Conservation (phyloP, 108 stramenopile species). For the Cylindrotheca fusiformis region DNA sequence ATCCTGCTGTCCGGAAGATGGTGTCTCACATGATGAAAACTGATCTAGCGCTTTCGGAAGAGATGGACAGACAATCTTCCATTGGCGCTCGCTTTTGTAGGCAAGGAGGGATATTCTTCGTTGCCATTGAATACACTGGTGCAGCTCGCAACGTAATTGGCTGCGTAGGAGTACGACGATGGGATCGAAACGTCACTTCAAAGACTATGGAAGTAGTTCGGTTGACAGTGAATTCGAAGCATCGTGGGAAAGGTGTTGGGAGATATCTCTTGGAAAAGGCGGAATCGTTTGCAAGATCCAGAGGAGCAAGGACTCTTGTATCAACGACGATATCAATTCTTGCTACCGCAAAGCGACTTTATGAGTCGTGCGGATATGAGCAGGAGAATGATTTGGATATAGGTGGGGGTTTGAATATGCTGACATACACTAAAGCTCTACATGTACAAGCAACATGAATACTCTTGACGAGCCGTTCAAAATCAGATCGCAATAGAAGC, state of each 20-base stretch:
- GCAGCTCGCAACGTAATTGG: slow-evolving; percentile 38
- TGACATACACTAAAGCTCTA: slow-evolving; percentile 29
- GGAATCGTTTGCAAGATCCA: slow-evolving; percentile 24
- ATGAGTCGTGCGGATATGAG: slow-evolving; percentile 44
- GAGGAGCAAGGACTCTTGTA: slow-evolving; percentile 19
- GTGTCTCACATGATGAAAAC: slow-evolving; percentile 57
- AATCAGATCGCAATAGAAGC: neutral
- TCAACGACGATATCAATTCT: slow-evolving; percentile 54
- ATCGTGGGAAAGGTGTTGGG: slow-evolving; percentile 59
- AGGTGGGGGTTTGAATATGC: slow-evolving; percentile 20
- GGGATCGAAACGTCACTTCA: slow-evolving; percentile 11
- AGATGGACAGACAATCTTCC: neutral
- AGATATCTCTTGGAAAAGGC: slow-evolving; percentile 38
- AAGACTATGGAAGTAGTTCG: slow-evolving; percentile 59
- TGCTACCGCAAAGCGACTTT: slow-evolving; percentile 44
- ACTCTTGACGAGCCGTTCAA: neutral
- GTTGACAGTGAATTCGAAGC: slow-evolving; percentile 49
- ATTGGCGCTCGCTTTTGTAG: slow-evolving; percentile 27
- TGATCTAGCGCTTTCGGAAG: slow-evolving; percentile 37
- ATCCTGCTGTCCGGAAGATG: slow-evolving; percentile 69
- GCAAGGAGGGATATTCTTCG: slow-evolving; percentile 49
- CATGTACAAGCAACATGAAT: neutral
- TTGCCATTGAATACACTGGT: slow-evolving; percentile 23
- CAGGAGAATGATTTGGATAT: slow-evolving; percentile 28
- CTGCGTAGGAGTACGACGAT: slow-evolving; percentile 52